phyloP scores from a whole-genome alignment of 2,329 filamentous ascomycete genomes.

The Tolypocladium ophioglossoides region DNA sequence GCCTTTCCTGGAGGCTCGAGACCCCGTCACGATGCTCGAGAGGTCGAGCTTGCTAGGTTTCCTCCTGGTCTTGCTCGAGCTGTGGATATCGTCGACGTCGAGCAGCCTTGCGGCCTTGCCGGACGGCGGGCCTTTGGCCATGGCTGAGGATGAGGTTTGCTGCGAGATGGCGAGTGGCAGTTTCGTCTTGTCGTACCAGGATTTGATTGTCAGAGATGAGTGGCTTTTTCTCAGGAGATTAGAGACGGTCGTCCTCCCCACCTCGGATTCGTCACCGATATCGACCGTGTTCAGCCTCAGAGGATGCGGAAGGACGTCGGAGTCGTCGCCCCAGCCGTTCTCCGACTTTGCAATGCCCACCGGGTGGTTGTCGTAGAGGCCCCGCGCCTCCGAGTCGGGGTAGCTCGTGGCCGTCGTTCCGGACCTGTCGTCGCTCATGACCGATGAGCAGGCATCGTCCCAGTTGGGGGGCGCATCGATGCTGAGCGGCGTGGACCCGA shows the following conservation, averaged over 20 bases:
- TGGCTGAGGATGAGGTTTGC: conserved; percentile 47
- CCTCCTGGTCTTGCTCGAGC: conserved; percentile 18
- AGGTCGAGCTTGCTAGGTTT: conserved; percentile 41
- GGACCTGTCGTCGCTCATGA: conserved; percentile 32
- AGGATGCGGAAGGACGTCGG: conserved; percentile 30
- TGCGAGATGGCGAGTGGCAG: conserved; percentile 46
- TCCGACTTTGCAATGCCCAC: conserved; percentile 9
- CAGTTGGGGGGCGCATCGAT: conserved; percentile 28
- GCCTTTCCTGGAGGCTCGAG: conserved; percentile 16
- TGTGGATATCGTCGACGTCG: conserved; percentile 28
- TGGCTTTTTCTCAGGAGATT: conserved; percentile 33
- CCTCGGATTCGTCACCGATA: conserved; percentile 7
- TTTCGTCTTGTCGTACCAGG: conserved; percentile 47
- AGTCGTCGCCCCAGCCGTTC: conserved; percentile 33
- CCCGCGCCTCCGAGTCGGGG: conserved; percentile 8
- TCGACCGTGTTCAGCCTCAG: conserved; percentile 9
- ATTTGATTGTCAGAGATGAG: conserved; percentile 44
- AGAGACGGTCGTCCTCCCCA: conserved; percentile 28
- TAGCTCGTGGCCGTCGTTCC: conserved; percentile 27
- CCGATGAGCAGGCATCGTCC: conserved; percentile 32
- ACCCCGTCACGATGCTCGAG: conserved; percentile 28
- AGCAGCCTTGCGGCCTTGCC: conserved; percentile 35
- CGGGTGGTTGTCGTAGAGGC: conserved; percentile 9
- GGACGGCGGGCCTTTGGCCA: conserved; percentile 41
- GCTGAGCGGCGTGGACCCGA: conserved; percentile 35